Evolutionary conservation across 1,284 basidiomycete species (phyloP), one percentile per base, ranked within the genome.

Genomic region (Cutaneotrichosporon spelunceum): DNA sequence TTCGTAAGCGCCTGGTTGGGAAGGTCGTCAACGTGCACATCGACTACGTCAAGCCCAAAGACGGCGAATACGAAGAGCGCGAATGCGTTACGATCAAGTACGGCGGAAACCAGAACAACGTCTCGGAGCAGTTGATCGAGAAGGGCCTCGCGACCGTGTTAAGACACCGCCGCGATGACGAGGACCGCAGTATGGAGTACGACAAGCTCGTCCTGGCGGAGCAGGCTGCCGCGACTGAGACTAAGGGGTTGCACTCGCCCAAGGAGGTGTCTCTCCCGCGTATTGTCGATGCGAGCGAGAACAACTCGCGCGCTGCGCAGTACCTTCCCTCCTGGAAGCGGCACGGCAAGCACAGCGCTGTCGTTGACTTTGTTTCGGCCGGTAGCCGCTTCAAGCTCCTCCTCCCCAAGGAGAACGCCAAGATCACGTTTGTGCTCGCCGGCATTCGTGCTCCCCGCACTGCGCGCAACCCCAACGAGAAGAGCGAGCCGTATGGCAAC

Each of bases 131-230:
- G 73, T 82, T 99, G 36, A 87, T 97, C 63, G 93, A 96, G 74
- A 92, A 92, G 72, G 95, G 95, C 53, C 82, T 96, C 13, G 92
- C 92, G 2, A 89, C 88, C 57, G 90, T 91, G 10, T 86, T 97
- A 49, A 87, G 94, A 54, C 95, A 99, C 79, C 89, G 87, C 70
- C 87, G 91, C 47, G 94, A 96, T 70, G 95, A 98, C 73, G 95
- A 98, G 78, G 91, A 95, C 70, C 86, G 93, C 56, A 95, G 93
- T 23, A 85, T 89, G 14, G 94, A 97, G 75, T 93, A 91, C 69
- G 95, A 99, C 80, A 91, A 92, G 78, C 83, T 98, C 48, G 93
- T 98, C 84, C 87, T 89, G 42, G 94, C 94, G 16, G 95, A 99
- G 81, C 92, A 89, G 83, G 81, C 80, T 44, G 93, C 94, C 47